Evolutionary conservation across 176 grass and related monocot genomes (phyloP), one percentile per base, ranked within the genome.

Genomic region (Oropetium thomaeum): DNA sequence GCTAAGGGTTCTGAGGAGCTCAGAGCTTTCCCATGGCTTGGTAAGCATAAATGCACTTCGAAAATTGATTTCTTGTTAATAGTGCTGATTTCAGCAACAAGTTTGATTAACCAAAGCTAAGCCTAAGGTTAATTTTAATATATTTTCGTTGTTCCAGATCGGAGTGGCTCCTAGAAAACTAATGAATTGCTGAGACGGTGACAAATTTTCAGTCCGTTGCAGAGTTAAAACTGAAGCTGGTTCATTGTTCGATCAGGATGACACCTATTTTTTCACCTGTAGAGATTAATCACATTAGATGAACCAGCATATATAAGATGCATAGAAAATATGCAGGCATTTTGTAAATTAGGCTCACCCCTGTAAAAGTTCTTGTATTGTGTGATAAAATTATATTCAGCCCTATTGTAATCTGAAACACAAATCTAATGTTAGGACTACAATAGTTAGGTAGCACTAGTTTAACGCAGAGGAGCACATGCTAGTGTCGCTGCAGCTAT

Each of bases 1-100:
- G 57, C 78, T 99, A 70, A 92, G 96, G 73, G 89, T 99, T 86
- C 59, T 96, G 49, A 99, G 78, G 83, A 99, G 87, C 42, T 92
- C 96, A 23, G 92, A 92, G 79, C 77, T 99, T 88, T 75, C 77
- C 35, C 69, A 67, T 60, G 69, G 73, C 41, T 49, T 51, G 55
- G 96, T 99, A 88, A 58, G 79, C 65, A 51, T 45, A 34, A 55
- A 5, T 5, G 39, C 59, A 66, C 31, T 62, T 62, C 7, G 17
- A 20, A 62, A 2, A 62, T 10, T 13, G 8, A 0, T 53, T 42
- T 83, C 69, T 34, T 42, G 7, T 25, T 51, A 61, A 63, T 8
- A 39, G 14, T 58, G 52, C 25, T 5, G 1, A 52, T 80, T 76
- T 76, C 34, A 70, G 64, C 10, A 20, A 64, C 10, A 70, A 31